Evolutionary conservation across 176 grass and related monocot genomes (phyloP).

Genomic region (Melocanna baccifera): DNA sequence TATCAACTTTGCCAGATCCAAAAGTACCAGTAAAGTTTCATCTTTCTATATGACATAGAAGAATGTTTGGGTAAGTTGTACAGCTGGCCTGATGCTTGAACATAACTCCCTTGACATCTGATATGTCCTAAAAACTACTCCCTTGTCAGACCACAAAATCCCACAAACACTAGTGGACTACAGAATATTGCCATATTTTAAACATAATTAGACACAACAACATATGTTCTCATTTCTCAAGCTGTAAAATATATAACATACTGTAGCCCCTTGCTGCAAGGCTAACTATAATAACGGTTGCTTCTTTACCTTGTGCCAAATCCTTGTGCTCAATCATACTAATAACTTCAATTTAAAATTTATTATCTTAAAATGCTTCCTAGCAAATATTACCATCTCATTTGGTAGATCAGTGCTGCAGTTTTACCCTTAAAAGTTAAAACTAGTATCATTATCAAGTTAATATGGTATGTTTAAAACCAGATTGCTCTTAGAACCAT

Average conservation of each 20-base stretch:
- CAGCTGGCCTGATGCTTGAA: background rate
- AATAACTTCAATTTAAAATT: background rate
- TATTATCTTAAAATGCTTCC: background rate
- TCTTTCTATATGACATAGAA: background rate
- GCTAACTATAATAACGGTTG: background rate
- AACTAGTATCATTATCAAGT: background rate
- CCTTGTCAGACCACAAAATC: background rate
- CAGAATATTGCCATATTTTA: background rate
- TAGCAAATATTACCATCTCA: background rate
- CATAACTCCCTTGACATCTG: background rate
- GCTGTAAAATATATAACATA: background rate
- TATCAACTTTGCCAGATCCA: background rate
- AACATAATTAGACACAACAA: background rate
- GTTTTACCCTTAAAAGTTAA: background rate
- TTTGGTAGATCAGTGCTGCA: background rate
- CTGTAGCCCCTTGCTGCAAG: background rate
- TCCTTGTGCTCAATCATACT: background rate
- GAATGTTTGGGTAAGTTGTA: background rate
- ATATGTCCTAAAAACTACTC: background rate
- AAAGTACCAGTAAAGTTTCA: background rate
- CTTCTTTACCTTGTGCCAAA: background rate
- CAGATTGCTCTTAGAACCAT: background rate
- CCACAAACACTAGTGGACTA: background rate
- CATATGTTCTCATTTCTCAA: background rate
- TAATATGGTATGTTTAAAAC: background rate